phyloP scores from a whole-genome alignment of 306 rosid genomes.

The Fragaria ananassa region DNA sequence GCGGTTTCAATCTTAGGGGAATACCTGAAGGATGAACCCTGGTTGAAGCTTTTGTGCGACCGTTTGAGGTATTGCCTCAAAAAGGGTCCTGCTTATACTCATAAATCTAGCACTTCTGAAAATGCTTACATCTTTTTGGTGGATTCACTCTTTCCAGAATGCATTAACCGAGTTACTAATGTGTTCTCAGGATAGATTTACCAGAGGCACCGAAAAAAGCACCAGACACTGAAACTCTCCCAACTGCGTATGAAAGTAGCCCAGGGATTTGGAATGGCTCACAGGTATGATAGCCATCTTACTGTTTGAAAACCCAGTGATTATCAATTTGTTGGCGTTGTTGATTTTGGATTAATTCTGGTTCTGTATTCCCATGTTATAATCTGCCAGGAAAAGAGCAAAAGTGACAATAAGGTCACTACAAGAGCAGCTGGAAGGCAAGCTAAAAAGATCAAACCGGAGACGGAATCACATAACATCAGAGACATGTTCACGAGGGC shows the following conservation, averaged over 20 bases:
- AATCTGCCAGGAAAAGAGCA: slow-evolving; percentile 43
- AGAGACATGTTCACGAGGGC: slow-evolving; percentile 80
- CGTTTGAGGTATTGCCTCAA: slow-evolving; percentile 58
- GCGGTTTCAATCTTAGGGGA: slow-evolving; percentile 87
- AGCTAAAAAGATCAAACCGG: slow-evolving; percentile 65
- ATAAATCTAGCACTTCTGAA: background rate
- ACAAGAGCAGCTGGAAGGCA: slow-evolving; percentile 53
- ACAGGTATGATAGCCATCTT: slow-evolving; percentile 42
- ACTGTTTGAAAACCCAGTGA: background rate
- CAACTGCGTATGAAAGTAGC: slow-evolving; percentile 32
- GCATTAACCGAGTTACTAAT: slow-evolving; percentile 12
- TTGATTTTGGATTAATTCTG: slow-evolving; percentile 4
- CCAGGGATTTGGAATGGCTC: slow-evolving; percentile 26
- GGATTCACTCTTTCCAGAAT: slow-evolving; percentile 18
- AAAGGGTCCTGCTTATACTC: slow-evolving; percentile 3
- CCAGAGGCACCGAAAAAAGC: slow-evolving; percentile 56
- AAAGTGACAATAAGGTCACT: slow-evolving; percentile 34
- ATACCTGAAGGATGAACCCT: slow-evolving; percentile 77
- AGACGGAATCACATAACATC: slow-evolving; percentile 72
- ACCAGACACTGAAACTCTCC: slow-evolving; percentile 29
- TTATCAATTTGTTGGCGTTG: background rate
- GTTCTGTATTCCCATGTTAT: background rate
- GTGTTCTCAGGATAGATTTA: slow-evolving; percentile 63
- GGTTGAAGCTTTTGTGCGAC: slow-evolving; percentile 71
- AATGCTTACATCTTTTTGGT: background rate